These are phyloP conservation scores for Scleroderma bovista DNA, from an alignment of 768 basidiomycete genomes.

Conservation along the genomic window DNA sequence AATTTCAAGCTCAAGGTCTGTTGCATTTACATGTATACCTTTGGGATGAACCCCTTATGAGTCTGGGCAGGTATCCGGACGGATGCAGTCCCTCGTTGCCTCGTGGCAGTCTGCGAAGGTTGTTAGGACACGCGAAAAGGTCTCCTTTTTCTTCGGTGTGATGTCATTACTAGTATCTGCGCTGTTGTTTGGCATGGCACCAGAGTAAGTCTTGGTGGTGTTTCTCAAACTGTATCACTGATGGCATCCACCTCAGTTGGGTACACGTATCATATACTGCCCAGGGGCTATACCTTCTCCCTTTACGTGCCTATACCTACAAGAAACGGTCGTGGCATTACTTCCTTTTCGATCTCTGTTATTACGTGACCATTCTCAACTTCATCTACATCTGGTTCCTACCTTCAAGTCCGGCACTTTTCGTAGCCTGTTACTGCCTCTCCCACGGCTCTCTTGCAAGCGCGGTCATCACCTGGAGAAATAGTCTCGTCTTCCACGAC, in stretches of 20 bases:
- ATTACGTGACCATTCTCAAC: conserved; percentile 89
- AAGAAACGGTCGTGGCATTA: conserved; percentile 94
- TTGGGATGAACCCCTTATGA: conserved; percentile 2
- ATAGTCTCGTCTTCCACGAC: conserved; percentile 97
- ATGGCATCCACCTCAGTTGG: conserved; percentile 49
- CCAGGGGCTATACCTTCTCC: conserved; percentile 73
- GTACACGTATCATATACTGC: conserved; percentile 83
- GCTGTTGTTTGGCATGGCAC: conserved; percentile 81
- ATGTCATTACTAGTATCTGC: conserved; percentile 83
- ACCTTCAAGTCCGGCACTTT: conserved; percentile 70
- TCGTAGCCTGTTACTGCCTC: conserved; percentile 89
- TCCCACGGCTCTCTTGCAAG: conserved; percentile 88
- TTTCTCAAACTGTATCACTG: conserved; percentile 1
- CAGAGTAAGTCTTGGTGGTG: conserved; percentile 51
- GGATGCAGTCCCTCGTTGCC: conserved; percentile 68
- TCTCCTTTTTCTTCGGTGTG: conserved; percentile 92
- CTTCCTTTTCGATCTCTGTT: conserved; percentile 90
- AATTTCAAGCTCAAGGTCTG: conserved; percentile 80
- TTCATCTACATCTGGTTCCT: conserved; percentile 90
- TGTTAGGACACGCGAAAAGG: conserved; percentile 74
- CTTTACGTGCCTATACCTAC: conserved; percentile 78
- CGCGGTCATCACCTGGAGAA: conserved; percentile 97
- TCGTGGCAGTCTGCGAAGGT: conserved; percentile 95
- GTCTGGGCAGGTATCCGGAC: conserved; percentile 58
- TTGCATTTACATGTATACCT: not conserved